Evolutionary conservation across 768 basidiomycete genomes (phyloP).

Genomic region (Panaeolus papilionaceus): DNA sequence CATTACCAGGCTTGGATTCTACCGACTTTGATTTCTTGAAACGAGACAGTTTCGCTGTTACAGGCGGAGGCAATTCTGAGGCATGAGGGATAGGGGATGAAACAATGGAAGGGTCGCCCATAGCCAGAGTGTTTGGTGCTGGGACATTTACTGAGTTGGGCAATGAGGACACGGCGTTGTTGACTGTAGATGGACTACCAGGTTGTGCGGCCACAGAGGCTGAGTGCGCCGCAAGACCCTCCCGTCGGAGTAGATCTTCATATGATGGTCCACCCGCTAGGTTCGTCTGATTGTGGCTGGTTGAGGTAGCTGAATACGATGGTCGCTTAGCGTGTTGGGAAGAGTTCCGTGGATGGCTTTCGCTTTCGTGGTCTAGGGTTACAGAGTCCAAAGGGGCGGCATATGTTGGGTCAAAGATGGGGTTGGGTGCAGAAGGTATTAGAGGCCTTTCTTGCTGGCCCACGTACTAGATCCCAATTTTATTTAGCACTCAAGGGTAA

Average conservation of each 20-base stretch:
- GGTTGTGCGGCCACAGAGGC: neutral
- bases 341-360: conserved; percentile 2
- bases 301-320: conserved; percentile 20
- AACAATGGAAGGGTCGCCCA: neutral
- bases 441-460: conserved; percentile 28
- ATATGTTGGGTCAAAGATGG: conserved; percentile 26
- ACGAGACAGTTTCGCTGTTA: neutral
- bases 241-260: conserved; percentile 39
- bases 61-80: conserved; percentile 1
- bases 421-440: conserved; percentile 20
- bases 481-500: neutral
- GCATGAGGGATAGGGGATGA: neutral
- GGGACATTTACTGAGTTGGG: neutral
- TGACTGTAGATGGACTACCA: neutral
- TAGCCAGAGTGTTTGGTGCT: neutral
- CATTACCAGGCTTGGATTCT: neutral
- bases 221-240: conserved; percentile 15
- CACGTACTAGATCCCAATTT: conserved; percentile 20
- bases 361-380: conserved; percentile 18
- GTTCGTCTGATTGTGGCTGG: neutral
- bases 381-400: conserved; percentile 19
- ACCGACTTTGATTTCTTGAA: neutral
- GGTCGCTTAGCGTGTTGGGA: conserved; percentile 21
- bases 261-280: conserved; percentile 43
- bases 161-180: conserved; percentile 5